Evolutionary conservation across 2,329 filamentous ascomycete genomes (phyloP).

Genomic region (Xylaria sp.): DNA sequence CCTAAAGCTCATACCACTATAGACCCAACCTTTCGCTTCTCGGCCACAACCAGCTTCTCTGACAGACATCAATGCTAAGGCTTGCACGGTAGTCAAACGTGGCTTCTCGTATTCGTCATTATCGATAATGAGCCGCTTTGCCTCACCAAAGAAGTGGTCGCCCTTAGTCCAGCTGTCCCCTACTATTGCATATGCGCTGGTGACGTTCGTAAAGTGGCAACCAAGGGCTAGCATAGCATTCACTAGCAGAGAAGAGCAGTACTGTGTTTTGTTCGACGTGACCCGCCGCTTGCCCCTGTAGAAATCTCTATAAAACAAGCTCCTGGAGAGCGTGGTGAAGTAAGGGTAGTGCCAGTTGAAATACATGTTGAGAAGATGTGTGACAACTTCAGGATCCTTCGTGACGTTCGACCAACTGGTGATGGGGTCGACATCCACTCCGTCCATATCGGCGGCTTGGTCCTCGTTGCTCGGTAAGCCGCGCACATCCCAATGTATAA

Average conservation of each 20-base stretch:
- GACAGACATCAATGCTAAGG: slow-evolving; percentile 94
- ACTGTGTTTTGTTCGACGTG: slow-evolving; percentile 67
- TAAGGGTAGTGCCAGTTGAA: slow-evolving; percentile 98
- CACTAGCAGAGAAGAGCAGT: slow-evolving; percentile 90
- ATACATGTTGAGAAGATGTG: slow-evolving; percentile 95
- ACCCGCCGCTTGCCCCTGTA: slow-evolving; percentile 72
- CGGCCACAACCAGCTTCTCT: slow-evolving; percentile 93
- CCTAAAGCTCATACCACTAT: slow-evolving; percentile 97
- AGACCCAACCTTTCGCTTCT: slow-evolving; percentile 97
- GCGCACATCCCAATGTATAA: slow-evolving; percentile 79
- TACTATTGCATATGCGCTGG: slow-evolving; percentile 75
- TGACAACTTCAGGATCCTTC: slow-evolving; percentile 78
- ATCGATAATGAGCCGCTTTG: slow-evolving; percentile 87
- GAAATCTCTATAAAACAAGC: slow-evolving; percentile 88
- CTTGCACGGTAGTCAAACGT: slow-evolving; percentile 89
- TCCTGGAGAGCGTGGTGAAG: slow-evolving; percentile 90
- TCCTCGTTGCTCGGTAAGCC: slow-evolving; percentile 55
- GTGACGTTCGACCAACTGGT: slow-evolving; percentile 91
- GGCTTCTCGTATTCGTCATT: slow-evolving; percentile 95
- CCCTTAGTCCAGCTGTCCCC: slow-evolving; percentile 87
- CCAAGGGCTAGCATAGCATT: slow-evolving; percentile 94
- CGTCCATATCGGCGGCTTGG: slow-evolving; percentile 59
- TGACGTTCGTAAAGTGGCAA: slow-evolving; percentile 87
- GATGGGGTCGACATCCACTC: slow-evolving; percentile 73
- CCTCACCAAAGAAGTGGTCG: slow-evolving; percentile 95